Conservation (phyloP, 1,139 yeast genomes). For the Suhomyces kunorum region DNA sequence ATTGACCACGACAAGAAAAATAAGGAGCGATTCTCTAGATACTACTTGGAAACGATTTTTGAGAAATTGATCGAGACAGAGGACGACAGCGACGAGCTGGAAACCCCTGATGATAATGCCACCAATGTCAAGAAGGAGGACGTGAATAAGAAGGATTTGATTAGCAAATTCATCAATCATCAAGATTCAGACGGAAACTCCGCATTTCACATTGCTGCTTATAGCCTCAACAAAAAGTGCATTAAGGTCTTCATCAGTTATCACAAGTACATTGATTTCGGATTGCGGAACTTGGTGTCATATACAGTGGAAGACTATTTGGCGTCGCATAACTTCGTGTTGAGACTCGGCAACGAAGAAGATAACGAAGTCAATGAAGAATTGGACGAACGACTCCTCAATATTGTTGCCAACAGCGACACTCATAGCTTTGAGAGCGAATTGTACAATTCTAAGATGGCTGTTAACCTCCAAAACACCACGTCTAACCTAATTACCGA, state of each 20-base stretch:
- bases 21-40: slow-evolving; percentile 73
- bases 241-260: slow-evolving; percentile 71
- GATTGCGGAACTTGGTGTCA: slow-evolving; percentile 66
- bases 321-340: slow-evolving; percentile 41
- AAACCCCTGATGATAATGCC: slow-evolving; percentile 9
- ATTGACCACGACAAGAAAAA: slow-evolving; percentile 37
- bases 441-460: slow-evolving; percentile 39
- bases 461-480: slow-evolving; percentile 37
- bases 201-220: slow-evolving; percentile 81
- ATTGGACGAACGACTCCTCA: slow-evolving; percentile 9
- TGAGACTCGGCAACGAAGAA: slow-evolving; percentile 18
- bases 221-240: slow-evolving; percentile 71
- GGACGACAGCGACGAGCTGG: slow-evolving; percentile 18
- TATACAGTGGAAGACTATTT: slow-evolving; percentile 75
- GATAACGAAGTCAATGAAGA: slow-evolving; percentile 15
- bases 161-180: slow-evolving; percentile 72
- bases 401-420: slow-evolving; percentile 14
- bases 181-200: slow-evolving; percentile 87
- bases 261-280: slow-evolving; percentile 66
- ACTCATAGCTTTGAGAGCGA: slow-evolving; percentile 43
- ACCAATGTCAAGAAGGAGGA: slow-evolving; percentile 8
- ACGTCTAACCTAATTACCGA: slow-evolving; percentile 42
- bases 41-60: slow-evolving; percentile 76
- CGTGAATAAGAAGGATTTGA: slow-evolving; percentile 28
- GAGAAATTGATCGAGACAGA: slow-evolving; percentile 49